Evolutionary conservation across 1,284 basidiomycete genomes (phyloP).

Genomic region (Bjerkandera adusta): DNA sequence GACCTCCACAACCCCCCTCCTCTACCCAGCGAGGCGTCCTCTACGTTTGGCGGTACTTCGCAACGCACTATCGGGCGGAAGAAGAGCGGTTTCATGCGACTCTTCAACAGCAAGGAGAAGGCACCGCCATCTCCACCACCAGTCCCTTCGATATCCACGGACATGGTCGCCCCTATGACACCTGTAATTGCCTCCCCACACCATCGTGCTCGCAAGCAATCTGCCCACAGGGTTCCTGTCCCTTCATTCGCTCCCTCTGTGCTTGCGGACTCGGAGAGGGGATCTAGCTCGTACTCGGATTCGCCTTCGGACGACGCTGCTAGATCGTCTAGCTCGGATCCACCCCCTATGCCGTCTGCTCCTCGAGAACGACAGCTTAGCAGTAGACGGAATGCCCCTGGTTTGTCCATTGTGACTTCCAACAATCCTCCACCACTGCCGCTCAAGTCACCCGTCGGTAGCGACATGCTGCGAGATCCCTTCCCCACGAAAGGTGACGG

Average conservation of each 20-base stretch:
- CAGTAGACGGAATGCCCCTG: slow-evolving; percentile 27
- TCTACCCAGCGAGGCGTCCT: slow-evolving; percentile 36
- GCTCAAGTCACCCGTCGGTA: slow-evolving; percentile 14
- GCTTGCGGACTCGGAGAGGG: slow-evolving; percentile 16
- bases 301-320: slow-evolving; percentile 17
- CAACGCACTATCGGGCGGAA: slow-evolving; percentile 31
- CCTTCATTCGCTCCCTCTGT: slow-evolving; percentile 34
- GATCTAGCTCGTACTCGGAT: slow-evolving; percentile 19
- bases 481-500: slow-evolving; percentile 1
- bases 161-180: slow-evolving; percentile 17
- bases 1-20: slow-evolving; percentile 10
- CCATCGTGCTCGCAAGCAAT: slow-evolving; percentile 16
- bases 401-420: slow-evolving; percentile 31
- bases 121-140: slow-evolving; percentile 44
- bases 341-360: neutral
- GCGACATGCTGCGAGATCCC: slow-evolving; percentile 2
- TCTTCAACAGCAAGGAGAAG: slow-evolving; percentile 59
- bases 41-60: slow-evolving; percentile 11
- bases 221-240: slow-evolving; percentile 41
- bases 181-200: slow-evolving; percentile 15
- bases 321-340: neutral
- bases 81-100: slow-evolving; percentile 79
- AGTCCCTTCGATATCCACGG: slow-evolving; percentile 47
- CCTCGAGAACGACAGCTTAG: slow-evolving; percentile 24
- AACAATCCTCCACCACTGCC: slow-evolving; percentile 15